phyloP scores from a whole-genome alignment of 1,139 yeast genomes.

The Pneumocystis jirovecii region DNA sequence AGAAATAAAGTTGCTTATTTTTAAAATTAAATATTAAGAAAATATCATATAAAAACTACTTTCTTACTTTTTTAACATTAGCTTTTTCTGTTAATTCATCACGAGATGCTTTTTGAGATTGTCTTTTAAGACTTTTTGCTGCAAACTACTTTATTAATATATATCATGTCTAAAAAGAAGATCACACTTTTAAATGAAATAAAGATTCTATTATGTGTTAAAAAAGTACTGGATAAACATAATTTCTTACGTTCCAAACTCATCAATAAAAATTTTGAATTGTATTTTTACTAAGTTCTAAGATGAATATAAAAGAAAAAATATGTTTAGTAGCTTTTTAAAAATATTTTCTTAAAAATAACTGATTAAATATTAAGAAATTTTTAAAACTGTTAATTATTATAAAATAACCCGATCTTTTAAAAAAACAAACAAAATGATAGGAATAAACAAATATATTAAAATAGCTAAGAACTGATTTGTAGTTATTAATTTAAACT shows the following conservation, averaged over 20 bases:
- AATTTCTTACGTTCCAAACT: background rate
- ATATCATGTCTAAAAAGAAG: background rate
- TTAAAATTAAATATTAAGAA: background rate
- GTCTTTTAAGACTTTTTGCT: slow-evolving; percentile 80
- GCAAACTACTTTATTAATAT: slow-evolving; percentile 42
- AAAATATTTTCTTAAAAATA: too few species aligned
- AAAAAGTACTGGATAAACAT: background rate
- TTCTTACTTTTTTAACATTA: slow-evolving; percentile 56
- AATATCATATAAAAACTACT: background rate
- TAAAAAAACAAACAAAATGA: too few species aligned
- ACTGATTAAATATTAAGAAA: too few species aligned
- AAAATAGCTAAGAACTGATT: background rate
- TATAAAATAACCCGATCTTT: background rate
- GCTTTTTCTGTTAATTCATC: slow-evolving; percentile 80
- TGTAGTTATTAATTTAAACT: background rate
- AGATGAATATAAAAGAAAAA: too few species aligned
- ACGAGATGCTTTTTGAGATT: slow-evolving; percentile 78
- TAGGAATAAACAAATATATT: background rate
- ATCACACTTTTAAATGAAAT: slow-evolving; percentile 34
- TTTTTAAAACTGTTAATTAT: background rate
- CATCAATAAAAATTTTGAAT: background rate
- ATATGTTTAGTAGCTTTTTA: too few species aligned
- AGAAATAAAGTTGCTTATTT: slow-evolving; percentile 3
- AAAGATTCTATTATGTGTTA: slow-evolving; percentile 30
- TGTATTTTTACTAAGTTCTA: background rate